A percentile compares a stretch with the other conserved stretches of the same genome.
Conservation (phyloP, 192 early-diverging fungal genomes). For the Rhizophagus sp. region DNA sequence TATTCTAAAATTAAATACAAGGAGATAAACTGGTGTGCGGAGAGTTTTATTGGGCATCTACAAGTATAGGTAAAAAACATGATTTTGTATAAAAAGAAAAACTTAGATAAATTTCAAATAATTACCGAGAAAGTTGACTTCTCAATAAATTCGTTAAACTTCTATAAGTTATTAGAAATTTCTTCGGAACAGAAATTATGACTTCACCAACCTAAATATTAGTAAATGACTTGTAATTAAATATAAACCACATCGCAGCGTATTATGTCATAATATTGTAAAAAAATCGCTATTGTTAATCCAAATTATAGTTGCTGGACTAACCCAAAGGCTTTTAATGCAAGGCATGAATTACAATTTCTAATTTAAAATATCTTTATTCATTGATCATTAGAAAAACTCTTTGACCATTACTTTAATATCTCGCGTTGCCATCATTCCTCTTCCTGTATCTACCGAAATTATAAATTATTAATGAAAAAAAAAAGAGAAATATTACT, state of each 20-base stretch:
- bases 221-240: neutral
- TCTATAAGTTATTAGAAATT: constrained; percentile 48
- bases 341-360: too few relatives aligned
- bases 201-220: constrained; percentile 50
- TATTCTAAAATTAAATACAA: constrained; percentile 47
- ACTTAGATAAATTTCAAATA: constrained; percentile 35
- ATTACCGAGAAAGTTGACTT: neutral
- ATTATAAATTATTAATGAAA: neutral
- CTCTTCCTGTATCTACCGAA: constrained; percentile 54
- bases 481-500: neutral
- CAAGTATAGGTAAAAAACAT: neutral
- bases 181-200: constrained; percentile 52
- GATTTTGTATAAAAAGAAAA: neutral
- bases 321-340: too few relatives aligned
- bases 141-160: constrained; percentile 20
- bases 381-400: too few relatives aligned
- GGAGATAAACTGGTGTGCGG: constrained; percentile 51
- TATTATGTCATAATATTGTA: too few relatives aligned
- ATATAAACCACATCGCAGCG: neutral
- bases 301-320: too few relatives aligned
- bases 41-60: constrained; percentile 22
- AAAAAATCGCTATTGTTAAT: too few relatives aligned
- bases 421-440: constrained; percentile 60
- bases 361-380: too few relatives aligned
- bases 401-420: constrained; percentile 41